phyloP scores from a whole-genome alignment of 2,329 filamentous ascomycete genomes.

The Penicillium sp. region DNA sequence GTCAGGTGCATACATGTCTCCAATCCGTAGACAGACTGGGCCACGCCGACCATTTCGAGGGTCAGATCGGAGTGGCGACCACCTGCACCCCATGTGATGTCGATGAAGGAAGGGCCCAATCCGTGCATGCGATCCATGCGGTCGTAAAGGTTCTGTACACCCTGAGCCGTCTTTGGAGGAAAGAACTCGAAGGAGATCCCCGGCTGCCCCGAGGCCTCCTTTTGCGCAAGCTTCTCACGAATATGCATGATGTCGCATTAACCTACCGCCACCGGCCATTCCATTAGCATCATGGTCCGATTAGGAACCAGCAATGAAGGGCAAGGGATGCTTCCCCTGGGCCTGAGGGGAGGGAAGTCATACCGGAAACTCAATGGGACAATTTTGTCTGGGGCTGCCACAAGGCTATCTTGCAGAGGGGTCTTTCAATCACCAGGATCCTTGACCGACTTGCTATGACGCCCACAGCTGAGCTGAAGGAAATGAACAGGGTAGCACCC shows the following conservation, averaged over 20 bases:
- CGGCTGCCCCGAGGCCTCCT: constrained; percentile 70
- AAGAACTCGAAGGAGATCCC: constrained; percentile 99
- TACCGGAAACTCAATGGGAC: constrained; percentile 4
- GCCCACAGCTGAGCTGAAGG: constrained; percentile 5
- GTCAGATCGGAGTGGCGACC: constrained; percentile 87
- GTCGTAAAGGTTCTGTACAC: constrained; percentile 98
- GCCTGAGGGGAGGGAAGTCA: not conserved
- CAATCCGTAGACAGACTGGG: constrained; percentile 88
- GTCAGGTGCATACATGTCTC: constrained; percentile 99
- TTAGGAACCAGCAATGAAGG: not conserved
- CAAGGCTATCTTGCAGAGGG: constrained; percentile 11
- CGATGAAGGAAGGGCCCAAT: constrained; percentile 90
- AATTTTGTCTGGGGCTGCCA: constrained; percentile 10
- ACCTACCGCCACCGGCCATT: constrained; percentile 1
- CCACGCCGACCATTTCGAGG: constrained; percentile 94
- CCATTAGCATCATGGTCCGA: constrained; percentile 2
- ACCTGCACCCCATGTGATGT: constrained; percentile 97
- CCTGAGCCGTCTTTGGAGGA: constrained; percentile 81
- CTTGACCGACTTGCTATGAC: constrained; percentile 12
- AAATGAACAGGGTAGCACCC: not conserved
- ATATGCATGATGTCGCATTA: constrained; percentile 72
- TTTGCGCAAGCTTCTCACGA: constrained; percentile 79
- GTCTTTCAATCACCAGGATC: constrained; percentile 16
- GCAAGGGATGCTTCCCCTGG: not conserved
- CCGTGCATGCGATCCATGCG: constrained; percentile 99